Conservation (phyloP, 768 basidiomycete genomes). For the Podaxis sp. region DNA sequence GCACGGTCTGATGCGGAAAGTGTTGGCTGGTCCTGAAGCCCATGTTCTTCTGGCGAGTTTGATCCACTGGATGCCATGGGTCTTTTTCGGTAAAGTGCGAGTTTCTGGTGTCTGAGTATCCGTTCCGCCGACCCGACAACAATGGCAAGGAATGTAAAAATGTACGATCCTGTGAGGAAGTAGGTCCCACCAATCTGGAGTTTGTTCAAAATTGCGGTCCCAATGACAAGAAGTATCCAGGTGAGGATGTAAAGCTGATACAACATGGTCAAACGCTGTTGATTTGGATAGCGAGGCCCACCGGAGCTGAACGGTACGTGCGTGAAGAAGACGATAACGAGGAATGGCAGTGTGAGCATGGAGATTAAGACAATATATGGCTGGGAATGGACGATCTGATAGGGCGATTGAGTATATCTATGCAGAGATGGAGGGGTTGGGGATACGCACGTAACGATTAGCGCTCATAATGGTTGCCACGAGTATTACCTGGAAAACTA, state of each 20-base stretch:
- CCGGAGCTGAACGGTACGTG: conserved; percentile 25
- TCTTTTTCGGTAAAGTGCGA: conserved; percentile 5
- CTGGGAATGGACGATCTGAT: conserved; percentile 32
- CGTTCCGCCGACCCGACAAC: conserved; percentile 30
- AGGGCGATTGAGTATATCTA: background rate
- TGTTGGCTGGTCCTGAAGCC: conserved; percentile 17
- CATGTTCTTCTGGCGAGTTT: conserved; percentile 18
- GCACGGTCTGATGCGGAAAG: conserved; percentile 4
- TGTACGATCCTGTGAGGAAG: conserved; percentile 56
- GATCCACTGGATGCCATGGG: conserved; percentile 7
- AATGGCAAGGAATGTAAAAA: conserved; percentile 39
- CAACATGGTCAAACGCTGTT: conserved; percentile 51
- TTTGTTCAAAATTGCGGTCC: conserved; percentile 33
- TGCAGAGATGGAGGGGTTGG: background rate
- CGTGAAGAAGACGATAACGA: conserved; percentile 39
- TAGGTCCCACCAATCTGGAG: conserved; percentile 53
- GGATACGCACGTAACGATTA: conserved; percentile 54
- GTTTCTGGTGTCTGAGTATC: background rate
- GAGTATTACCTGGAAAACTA: conserved; percentile 43
- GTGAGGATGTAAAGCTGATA: conserved; percentile 57
- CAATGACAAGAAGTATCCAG: conserved; percentile 55
- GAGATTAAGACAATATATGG: conserved; percentile 50
- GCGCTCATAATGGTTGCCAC: conserved; percentile 44
- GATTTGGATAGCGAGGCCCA: conserved; percentile 31
- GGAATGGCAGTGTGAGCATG: conserved; percentile 43